Evolutionary conservation across 140 eudicot species (phyloP), one percentile per base, ranked within the genome.

Genomic region (Cichorium intybus): DNA sequence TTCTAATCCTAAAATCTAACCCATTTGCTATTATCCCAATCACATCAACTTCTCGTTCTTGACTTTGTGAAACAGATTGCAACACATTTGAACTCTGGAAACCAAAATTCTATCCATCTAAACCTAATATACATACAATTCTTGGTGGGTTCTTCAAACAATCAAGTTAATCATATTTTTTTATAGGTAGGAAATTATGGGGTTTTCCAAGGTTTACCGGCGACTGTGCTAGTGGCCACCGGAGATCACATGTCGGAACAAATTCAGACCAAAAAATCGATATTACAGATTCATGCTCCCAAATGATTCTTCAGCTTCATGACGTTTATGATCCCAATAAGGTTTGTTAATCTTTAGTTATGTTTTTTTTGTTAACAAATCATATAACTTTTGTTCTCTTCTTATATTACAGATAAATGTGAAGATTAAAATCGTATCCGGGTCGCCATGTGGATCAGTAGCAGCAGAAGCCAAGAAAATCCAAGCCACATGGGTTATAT

Each of bases 281-380:
- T 70, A 80, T 93, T 56, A 75, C 97, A 1, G 97, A 93, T 80
- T 64, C 92, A 31, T 93, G 89, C 67, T 93, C 97, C 53, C 97
- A 93, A 63, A 93, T 93, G 99, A 88, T 93, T 20, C 99, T 93
- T 78, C 99, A 88, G 80, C 94, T 93, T 60, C 95, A 93, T 33
- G 95, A 89, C 69, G 95, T 89, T 66, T 93, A 89, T 74, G 99
- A 93, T 78, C 97, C 97, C 35, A 88, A 88, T 57, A 92, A 88
- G 87, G 98, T 88, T 46, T 64, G 78, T 43, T 47, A 0, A 4
- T 28, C n/a, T 41, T 54, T 34, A 34, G 11, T 48, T 51, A 29
- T 54, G 20, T 18, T 47, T 34, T 35, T 50, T 20, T 16, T 11
- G 46, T 17, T 47, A 15, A 21, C 41, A 34, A 65, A 24, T 59